Conservation (phyloP, 2,329 filamentous ascomycete species). For the Coniosporium tulheliwenetii region DNA sequence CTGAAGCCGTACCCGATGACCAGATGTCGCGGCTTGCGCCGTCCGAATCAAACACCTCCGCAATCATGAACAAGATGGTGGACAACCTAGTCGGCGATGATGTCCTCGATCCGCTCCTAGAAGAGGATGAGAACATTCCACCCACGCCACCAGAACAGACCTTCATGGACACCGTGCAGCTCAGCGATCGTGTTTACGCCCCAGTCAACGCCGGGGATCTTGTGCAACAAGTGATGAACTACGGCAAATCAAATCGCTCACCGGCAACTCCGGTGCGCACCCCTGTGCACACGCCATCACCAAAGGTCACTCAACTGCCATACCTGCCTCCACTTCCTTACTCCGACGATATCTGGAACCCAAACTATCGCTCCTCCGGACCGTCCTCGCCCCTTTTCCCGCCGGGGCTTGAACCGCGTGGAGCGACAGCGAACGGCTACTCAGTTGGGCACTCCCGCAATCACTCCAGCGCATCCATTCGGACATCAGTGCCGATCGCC, state of each 20-base stretch:
- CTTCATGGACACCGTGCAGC: slow-evolving; percentile 22
- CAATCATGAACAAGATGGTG: slow-evolving; percentile 42
- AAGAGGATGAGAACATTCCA: slow-evolving; percentile 27
- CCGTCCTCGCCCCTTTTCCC: slow-evolving; percentile 15
- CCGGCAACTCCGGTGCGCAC: too few relatives aligned
- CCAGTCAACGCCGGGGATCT: too few relatives aligned
- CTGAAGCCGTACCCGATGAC: not conserved
- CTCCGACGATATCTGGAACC: slow-evolving; percentile 9
- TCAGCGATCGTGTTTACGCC: slow-evolving; percentile 15
- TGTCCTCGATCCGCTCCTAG: slow-evolving; percentile 18
- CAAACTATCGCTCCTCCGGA: not conserved
- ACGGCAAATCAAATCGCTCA: too few relatives aligned
- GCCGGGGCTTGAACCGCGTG: slow-evolving; percentile 13
- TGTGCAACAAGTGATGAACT: too few relatives aligned
- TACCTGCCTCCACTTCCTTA: not conserved
- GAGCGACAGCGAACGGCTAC: slow-evolving; percentile 9
- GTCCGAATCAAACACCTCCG: slow-evolving; percentile 3
- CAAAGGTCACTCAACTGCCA: slow-evolving; percentile 12
- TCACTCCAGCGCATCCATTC: slow-evolving; percentile 25
- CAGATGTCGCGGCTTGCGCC: not conserved
- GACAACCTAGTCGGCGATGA: slow-evolving; percentile 35
- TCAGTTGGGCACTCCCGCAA: slow-evolving; percentile 20
- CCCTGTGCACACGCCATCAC: slow-evolving; percentile 5
- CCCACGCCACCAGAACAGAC: slow-evolving; percentile 30
- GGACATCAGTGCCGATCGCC: slow-evolving; percentile 10